Evolutionary conservation across 768 basidiomycete species (phyloP), one percentile per base, ranked within the genome.

Genomic region (Cystobasidium onofrii): DNA sequence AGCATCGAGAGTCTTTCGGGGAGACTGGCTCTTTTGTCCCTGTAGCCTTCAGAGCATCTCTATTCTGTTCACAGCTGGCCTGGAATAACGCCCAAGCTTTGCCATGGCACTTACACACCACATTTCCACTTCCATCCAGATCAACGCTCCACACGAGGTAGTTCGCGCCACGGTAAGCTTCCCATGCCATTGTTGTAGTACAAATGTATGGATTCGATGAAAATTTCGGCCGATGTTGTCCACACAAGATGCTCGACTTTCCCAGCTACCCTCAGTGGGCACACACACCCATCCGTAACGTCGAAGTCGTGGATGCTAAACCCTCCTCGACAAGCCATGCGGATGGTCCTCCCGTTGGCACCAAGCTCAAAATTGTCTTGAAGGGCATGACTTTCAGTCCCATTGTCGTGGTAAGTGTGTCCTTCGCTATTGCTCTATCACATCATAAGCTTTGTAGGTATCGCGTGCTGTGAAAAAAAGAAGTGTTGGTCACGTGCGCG

Each of bases 181-280:
- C n/a, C n/a, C n/a, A n/a, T n/a, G n/a, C 23, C 55, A 33, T 23
- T 57, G 23, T n/a, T 23, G n/a, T n/a, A n/a, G n/a, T n/a, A n/a
- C n/a, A n/a, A n/a, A n/a, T n/a, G n/a, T n/a, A n/a, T n/a, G n/a
- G n/a, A n/a, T n/a, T n/a, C n/a, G n/a, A n/a, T n/a, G n/a, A n/a
- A n/a, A n/a, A n/a, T n/a, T n/a, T n/a, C n/a, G n/a, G n/a, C n/a
- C n/a, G n/a, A n/a, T n/a, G n/a, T n/a, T n/a, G n/a, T n/a, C n/a
- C n/a, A n/a, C 23, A 57, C 23, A 31, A 64, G 63, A 64, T 64
- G 63, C 63, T 64, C 6, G 63, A 64, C 39, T 64, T 64, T 25
- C 3, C 25, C 7, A 27, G 27, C 25, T 64, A 7, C 39, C 63
- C 63, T 6, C 33, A 64, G 33, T 64, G 63, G 63, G 25, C 63